Percentiles rank a stretch among this genome's conserved stretches.
Evolutionary conservation across 768 basidiomycete genomes (phyloP).

Genomic region (Punctularia strigosozonata): DNA sequence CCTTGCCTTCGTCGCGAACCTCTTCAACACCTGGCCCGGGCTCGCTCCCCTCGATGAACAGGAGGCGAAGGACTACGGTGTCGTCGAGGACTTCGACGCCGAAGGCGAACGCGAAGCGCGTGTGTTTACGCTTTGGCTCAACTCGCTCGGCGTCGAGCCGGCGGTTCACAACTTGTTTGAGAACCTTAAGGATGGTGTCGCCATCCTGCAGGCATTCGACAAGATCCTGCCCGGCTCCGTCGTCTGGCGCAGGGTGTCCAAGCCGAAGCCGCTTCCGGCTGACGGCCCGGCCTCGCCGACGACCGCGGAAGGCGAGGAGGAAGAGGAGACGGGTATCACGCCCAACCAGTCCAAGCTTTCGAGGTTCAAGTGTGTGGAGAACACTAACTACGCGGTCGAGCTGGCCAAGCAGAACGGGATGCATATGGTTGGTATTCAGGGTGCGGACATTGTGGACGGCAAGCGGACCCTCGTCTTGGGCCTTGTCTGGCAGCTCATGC

Average conservation of each 20-base stretch:
- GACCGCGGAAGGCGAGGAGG: slow-evolving; percentile 44
- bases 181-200: slow-evolving; percentile 83
- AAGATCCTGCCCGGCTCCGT: slow-evolving; percentile 89
- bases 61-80: slow-evolving; percentile 84
- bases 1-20: slow-evolving; percentile 94
- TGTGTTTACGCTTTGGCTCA: slow-evolving; percentile 97
- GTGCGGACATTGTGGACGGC: slow-evolving; percentile 95
- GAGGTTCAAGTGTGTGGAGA: slow-evolving; percentile 95
- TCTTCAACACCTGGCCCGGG: slow-evolving; percentile 97
- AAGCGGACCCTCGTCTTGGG: slow-evolving; percentile 86
- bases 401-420: slow-evolving; percentile 87
- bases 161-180: slow-evolving; percentile 95
- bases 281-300: slow-evolving; percentile 28
- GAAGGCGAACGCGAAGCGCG: slow-evolving; percentile 98
- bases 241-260: slow-evolving; percentile 91
- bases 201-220: slow-evolving; percentile 94
- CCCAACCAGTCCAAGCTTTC: slow-evolving; percentile 80
- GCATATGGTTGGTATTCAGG: slow-evolving; percentile 96
- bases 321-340: slow-evolving; percentile 71
- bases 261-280: slow-evolving; percentile 79
- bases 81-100: slow-evolving; percentile 94
- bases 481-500: slow-evolving; percentile 96
- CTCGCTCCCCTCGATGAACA: slow-evolving; percentile 90
- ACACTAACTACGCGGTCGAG: slow-evolving; percentile 93
- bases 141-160: slow-evolving; percentile 93